phyloP scores from a whole-genome alignment of 805 yeast species.

The Starmera quercuum region DNA sequence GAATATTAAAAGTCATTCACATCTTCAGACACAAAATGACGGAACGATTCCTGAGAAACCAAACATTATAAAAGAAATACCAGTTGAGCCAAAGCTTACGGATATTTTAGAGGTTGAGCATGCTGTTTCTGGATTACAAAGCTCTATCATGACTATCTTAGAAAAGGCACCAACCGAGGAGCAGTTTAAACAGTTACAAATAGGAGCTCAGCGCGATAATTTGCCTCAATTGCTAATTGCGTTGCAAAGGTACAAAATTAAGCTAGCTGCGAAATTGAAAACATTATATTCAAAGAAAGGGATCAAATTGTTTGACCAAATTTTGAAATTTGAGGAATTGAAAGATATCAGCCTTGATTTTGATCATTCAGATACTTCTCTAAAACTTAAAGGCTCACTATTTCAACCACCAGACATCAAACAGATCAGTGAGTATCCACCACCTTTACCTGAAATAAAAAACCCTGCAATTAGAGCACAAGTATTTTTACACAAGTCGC shows the following conservation, averaged over 20 bases:
- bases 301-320: slow-evolving; percentile 50
- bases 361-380: neutral
- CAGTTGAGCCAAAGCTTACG: slow-evolving; percentile 5
- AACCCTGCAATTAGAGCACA: slow-evolving; percentile 52
- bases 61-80: neutral
- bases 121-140: slow-evolving; percentile 44
- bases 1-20: too few relatives aligned
- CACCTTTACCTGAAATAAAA: slow-evolving; percentile 61
- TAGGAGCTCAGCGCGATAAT: slow-evolving; percentile 21
- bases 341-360: neutral
- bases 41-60: neutral
- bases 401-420: neutral
- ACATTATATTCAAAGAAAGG: slow-evolving; percentile 38
- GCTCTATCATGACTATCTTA: slow-evolving; percentile 40
- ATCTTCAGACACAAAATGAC: slow-evolving; percentile 23
- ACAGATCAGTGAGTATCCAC: slow-evolving; percentile 26
- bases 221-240: slow-evolving; percentile 39
- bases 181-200: slow-evolving; percentile 28
- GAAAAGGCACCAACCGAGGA: slow-evolving; percentile 48
- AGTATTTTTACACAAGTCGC: slow-evolving; percentile 79
- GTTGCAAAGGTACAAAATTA: slow-evolving; percentile 44
- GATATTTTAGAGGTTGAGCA: slow-evolving; percentile 36
- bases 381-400: too few relatives aligned
- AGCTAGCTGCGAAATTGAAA: slow-evolving; percentile 54
- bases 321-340: slow-evolving; percentile 31